Evolutionary conservation across 192 early-diverging fungal species (phyloP).

Genomic region (Radiomyces spectabilis): DNA sequence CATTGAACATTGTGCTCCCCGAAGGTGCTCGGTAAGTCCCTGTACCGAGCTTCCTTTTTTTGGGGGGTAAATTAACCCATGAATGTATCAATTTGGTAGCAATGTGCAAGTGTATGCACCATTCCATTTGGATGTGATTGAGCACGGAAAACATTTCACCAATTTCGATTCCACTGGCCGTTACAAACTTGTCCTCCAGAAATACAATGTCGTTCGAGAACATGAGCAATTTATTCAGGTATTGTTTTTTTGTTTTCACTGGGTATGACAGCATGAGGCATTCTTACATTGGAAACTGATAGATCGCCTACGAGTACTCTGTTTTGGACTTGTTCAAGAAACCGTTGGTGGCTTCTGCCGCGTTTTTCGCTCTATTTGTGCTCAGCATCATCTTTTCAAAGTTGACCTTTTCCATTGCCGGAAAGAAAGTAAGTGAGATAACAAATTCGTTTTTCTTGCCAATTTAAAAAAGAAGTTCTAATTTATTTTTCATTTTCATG

Average conservation of each 20-base stretch:
- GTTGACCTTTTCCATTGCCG: conserved; percentile 47
- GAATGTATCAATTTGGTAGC: conserved; percentile 23
- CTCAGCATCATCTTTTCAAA: conserved; percentile 46
- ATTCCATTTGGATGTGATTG: conserved; percentile 48
- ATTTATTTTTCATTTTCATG: background rate
- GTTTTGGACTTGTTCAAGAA: conserved; percentile 45
- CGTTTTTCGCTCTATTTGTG: conserved; percentile 48
- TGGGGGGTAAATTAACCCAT: too few relatives aligned
- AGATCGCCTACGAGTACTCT: conserved; percentile 49
- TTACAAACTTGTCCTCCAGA: conserved; percentile 62
- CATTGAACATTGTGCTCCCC: conserved; percentile 76
- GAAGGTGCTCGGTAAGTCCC: conserved; percentile 76
- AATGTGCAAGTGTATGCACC: conserved; percentile 59
- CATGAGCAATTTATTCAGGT: conserved; percentile 38
- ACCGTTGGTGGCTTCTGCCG: conserved; percentile 44
- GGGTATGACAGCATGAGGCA: too few relatives aligned
- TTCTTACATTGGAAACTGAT: background rate
- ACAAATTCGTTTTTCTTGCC: background rate
- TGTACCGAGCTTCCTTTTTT: too few relatives aligned
- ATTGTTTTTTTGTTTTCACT: too few relatives aligned
- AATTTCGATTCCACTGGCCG: conserved; percentile 93
- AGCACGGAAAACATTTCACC: conserved; percentile 51
- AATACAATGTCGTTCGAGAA: conserved; percentile 69
- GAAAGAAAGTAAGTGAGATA: conserved; percentile 15
- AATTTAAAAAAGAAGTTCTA: background rate